Conservation (phyloP, 148 eudicot species). For the Amaranthus cruentus region DNA sequence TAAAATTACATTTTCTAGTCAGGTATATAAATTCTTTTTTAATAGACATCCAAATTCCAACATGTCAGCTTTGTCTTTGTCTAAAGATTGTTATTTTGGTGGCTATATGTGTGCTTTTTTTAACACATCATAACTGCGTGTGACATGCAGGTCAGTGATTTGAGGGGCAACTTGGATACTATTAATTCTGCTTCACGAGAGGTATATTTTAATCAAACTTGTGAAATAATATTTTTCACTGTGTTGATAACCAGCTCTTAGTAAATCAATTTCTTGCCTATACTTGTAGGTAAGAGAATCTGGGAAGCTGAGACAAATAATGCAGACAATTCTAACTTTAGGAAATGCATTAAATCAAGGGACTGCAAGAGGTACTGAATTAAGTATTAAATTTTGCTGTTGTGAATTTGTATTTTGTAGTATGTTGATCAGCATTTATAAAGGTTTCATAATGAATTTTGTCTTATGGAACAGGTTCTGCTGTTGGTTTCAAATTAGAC, state of each 20-base stretch:
- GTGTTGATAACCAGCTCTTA: neutral
- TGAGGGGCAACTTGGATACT: constrained; percentile 66
- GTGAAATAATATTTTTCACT: neutral
- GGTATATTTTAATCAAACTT: constrained; percentile 38
- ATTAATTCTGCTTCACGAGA: constrained; percentile 79
- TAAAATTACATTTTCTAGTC: constrained; percentile 74
- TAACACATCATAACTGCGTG: neutral
- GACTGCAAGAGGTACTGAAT: constrained; percentile 81
- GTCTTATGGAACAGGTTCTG: constrained; percentile 61
- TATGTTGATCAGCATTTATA: constrained; percentile 9
- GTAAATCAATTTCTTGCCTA: neutral
- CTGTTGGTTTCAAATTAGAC: constrained; percentile 92
- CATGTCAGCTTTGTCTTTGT: neutral
- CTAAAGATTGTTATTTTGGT: neutral
- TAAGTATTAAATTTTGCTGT: neutral
- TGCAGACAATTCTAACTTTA: constrained; percentile 95
- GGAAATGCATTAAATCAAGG: constrained; percentile 99
- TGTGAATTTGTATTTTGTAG: neutral
- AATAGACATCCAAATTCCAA: neutral
- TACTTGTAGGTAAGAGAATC: constrained; percentile 79
- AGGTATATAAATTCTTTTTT: constrained; percentile 38
- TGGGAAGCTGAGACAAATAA: constrained; percentile 77
- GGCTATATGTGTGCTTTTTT: neutral
- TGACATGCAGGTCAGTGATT: constrained; percentile 61
- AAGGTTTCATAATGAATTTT: neutral